phyloP scores from a whole-genome alignment of 352 stramenopile species.

The Blastocystis sp. region DNA sequence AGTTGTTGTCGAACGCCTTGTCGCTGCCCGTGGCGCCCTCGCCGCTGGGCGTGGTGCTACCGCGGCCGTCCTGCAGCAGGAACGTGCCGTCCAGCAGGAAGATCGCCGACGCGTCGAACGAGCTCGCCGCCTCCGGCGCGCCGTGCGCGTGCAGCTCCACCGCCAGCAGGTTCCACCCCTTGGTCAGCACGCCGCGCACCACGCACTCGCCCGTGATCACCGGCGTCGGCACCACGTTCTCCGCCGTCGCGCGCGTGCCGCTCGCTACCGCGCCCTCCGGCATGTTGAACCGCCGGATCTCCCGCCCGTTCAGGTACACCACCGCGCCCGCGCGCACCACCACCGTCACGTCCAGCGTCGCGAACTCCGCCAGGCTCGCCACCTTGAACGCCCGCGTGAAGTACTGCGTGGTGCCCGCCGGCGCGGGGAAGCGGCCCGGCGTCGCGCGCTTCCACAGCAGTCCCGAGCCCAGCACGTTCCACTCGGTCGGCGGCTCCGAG shows the following conservation, averaged over 20 bases:
- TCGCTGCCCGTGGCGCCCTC: not conserved
- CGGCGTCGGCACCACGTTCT: not conserved
- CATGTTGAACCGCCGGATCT: slow-evolving; percentile 44
- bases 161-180: slow-evolving; percentile 48
- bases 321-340: slow-evolving; percentile 32
- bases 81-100: slow-evolving; percentile 40
- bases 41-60: not conserved
- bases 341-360: slow-evolving; percentile 1
- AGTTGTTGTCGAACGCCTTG: slow-evolving; percentile 33
- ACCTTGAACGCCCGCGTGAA: slow-evolving; percentile 31
- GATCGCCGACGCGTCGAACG: slow-evolving; percentile 21
- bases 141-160: slow-evolving; percentile 31
- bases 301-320: slow-evolving; percentile 61
- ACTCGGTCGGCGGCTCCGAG: not conserved
- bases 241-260: not conserved
- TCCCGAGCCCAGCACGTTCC: not conserved
- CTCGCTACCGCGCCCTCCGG: not conserved
- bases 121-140: not conserved
- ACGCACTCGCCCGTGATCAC: slow-evolving; percentile 22
- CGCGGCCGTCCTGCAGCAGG: not conserved
- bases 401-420: slow-evolving; percentile 51
- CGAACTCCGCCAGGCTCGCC: not conserved
- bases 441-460: slow-evolving; percentile 1
- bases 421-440: slow-evolving; percentile 20
- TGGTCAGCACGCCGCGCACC: not conserved